Evolutionary conservation across 2,329 filamentous ascomycete genomes (phyloP).

Genomic region (Fusarium clavum): DNA sequence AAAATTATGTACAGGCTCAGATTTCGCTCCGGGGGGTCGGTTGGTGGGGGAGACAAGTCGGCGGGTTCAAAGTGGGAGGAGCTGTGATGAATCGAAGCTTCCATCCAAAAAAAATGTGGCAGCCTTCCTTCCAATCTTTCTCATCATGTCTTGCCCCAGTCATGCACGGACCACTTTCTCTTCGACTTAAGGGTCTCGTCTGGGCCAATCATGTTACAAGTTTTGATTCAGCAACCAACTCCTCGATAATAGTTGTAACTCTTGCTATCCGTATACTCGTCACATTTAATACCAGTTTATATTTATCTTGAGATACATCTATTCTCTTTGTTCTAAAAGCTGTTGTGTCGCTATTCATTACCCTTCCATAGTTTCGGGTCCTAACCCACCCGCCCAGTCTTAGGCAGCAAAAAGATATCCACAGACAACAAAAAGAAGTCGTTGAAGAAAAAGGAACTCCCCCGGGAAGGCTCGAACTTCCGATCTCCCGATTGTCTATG

Average conservation of each 20-base stretch:
- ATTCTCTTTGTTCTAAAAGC: neutral
- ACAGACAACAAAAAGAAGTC: neutral
- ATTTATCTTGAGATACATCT: neutral
- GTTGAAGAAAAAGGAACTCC: slow-evolving; percentile 19
- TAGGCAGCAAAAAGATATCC: slow-evolving; percentile 14
- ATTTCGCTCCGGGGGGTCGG: slow-evolving; percentile 19
- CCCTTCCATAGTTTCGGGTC: neutral
- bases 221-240: slow-evolving; percentile 15
- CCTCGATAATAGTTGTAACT: neutral
- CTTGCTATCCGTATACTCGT: neutral
- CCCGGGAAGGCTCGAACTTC: slow-evolving; percentile 48
- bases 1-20: slow-evolving; percentile 21
- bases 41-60: slow-evolving; percentile 40
- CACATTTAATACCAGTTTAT: neutral
- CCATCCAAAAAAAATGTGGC: slow-evolving; percentile 64
- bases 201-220: slow-evolving; percentile 23
- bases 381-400: neutral
- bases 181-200: slow-evolving; percentile 20
- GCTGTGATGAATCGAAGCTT: slow-evolving; percentile 57
- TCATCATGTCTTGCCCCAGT: slow-evolving; percentile 45
- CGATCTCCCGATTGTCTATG: slow-evolving; percentile 45
- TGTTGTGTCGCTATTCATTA: no score
- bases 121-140: slow-evolving; percentile 52
- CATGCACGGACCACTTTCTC: slow-evolving; percentile 46
- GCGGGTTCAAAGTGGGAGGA: slow-evolving; percentile 47